Conservation (phyloP, 1,284 basidiomycete species). For the Ceratobasidium sp. region DNA sequence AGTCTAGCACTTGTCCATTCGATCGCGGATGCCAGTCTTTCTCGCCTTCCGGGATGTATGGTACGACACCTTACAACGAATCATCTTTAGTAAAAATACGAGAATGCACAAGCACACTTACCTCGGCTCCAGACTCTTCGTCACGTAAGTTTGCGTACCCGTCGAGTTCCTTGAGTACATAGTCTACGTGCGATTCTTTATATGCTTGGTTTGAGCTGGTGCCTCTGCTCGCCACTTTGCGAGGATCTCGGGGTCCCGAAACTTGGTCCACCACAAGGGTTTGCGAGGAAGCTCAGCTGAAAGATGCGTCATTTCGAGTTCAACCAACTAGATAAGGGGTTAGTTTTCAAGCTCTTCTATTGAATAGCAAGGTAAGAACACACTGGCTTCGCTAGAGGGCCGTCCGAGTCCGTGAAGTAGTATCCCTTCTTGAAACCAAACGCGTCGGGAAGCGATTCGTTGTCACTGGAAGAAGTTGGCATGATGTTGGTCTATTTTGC, state of each 20-base stretch:
- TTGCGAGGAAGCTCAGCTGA: slow-evolving; percentile 56
- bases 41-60: slow-evolving; percentile 49
- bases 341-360: neutral
- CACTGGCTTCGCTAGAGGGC: neutral
- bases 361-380: neutral
- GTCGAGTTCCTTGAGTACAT: slow-evolving; percentile 59
- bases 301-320: slow-evolving; percentile 58
- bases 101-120: slow-evolving; percentile 39
- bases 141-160: slow-evolving; percentile 58
- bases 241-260: slow-evolving; percentile 46
- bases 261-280: slow-evolving; percentile 54
- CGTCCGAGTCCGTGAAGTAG: neutral
- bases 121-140: no score
- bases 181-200: slow-evolving; percentile 55
- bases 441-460: neutral
- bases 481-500: neutral
- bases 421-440: neutral
- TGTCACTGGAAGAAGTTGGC: neutral
- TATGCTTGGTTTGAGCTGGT: slow-evolving; percentile 48
- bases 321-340: slow-evolving; percentile 51
- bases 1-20: no score
- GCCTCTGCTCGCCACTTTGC: slow-evolving; percentile 50
- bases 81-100: neutral
- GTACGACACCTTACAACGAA: slow-evolving; percentile 44
- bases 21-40: slow-evolving; percentile 60